Evolutionary conservation across 139 green algal species (phyloP).

Genomic region (Closterium sp.): DNA sequence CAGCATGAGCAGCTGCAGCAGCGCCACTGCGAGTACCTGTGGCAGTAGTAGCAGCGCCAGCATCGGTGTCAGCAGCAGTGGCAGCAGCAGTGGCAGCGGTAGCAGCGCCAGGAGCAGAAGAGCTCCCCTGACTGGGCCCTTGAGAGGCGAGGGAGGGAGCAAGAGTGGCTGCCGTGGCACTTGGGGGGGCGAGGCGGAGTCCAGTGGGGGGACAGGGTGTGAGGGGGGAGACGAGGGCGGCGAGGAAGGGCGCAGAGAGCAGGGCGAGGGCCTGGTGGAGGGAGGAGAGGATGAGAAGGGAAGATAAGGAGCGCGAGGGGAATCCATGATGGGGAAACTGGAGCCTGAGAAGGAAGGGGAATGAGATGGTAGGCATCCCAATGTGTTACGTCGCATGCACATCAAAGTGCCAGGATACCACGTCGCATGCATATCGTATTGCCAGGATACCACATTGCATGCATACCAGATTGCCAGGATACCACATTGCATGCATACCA

Average conservation of each 20-base stretch:
- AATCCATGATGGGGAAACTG: no score
- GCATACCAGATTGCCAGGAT: no score
- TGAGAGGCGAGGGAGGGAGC: neutral
- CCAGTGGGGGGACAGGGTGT: neutral
- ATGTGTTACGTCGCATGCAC: neutral
- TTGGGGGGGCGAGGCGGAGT: neutral
- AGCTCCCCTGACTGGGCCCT: neutral
- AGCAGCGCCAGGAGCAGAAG: neutral
- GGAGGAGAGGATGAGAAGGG: neutral
- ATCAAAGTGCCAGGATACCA: neutral
- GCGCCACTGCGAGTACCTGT: neutral
- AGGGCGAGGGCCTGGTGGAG: neutral
- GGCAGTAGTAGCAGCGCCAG: neutral
- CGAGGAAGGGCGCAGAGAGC: neutral
- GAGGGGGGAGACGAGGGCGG: neutral
- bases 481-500: no score
- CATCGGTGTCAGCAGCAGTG: neutral
- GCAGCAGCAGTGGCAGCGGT: neutral
- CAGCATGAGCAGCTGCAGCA: neutral
- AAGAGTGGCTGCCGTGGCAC: neutral
- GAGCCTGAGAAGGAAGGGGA: no score
- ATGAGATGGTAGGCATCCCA: no score
- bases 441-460: neutral
- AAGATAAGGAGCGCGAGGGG: no score
- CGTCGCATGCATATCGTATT: neutral